These are phyloP conservation scores for Solanum ahanhuiri DNA, from an alignment of 257 asterid species.

Conservation along the genomic window DNA sequence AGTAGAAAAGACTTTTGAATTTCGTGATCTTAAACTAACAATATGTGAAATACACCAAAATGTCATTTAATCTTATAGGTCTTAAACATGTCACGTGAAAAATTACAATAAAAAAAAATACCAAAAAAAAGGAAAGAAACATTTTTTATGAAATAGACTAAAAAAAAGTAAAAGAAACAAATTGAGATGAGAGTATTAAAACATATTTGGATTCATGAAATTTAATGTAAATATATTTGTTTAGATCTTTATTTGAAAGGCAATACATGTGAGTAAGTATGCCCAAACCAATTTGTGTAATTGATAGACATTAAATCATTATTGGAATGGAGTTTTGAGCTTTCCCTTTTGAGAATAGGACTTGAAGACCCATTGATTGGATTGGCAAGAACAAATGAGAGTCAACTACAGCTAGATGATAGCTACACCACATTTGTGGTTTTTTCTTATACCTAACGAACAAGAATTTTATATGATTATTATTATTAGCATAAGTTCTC, in stretches of 20 bases:
- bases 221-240: neutral
- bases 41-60: neutral
- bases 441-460: neutral
- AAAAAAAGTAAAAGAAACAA: neutral
- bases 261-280: neutral
- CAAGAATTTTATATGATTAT: neutral
- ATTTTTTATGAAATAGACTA: too few relatives aligned
- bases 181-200: neutral
- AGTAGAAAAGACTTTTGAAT: too few relatives aligned
- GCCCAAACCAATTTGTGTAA: neutral
- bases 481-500: neutral
- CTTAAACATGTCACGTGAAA: neutral
- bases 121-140: too few relatives aligned
- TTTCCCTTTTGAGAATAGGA: neutral
- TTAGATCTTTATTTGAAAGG: neutral
- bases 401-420: neutral
- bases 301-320: neutral
- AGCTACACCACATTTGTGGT: neutral
- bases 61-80: too few relatives aligned
- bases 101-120: too few relatives aligned
- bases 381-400: neutral
- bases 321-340: neutral
- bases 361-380: neutral
- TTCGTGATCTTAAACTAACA: too few relatives aligned
- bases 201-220: neutral